Percentiles rank a stretch among this genome's conserved stretches.
Conservation (phyloP, 1,284 basidiomycete species). For the Fomitiporia mediterranea region DNA sequence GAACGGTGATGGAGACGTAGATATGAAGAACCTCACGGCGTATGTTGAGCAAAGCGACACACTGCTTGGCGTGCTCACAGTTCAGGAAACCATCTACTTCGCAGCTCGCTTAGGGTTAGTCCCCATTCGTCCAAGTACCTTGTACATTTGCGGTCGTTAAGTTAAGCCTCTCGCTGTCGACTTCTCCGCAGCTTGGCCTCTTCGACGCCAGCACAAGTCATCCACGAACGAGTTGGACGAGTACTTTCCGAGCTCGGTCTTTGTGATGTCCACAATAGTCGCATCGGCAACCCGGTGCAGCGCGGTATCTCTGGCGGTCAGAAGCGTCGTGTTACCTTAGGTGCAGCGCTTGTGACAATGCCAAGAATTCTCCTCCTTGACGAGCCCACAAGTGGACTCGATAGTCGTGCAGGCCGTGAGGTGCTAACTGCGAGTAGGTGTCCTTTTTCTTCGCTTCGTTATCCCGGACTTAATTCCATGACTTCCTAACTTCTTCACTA, state of each 20-base stretch:
- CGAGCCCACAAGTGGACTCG: conserved; percentile 59
- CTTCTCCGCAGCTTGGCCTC: conserved; percentile 44
- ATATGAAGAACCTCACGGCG: conserved; percentile 31
- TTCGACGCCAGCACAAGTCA: conserved; percentile 34
- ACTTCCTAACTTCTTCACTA: no score
- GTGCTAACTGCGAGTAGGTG: conserved; percentile 48
- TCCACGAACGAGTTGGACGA: conserved; percentile 47
- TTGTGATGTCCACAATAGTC: conserved; percentile 47
- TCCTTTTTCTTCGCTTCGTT: conserved; percentile 24
- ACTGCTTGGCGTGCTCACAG: conserved; percentile 55
- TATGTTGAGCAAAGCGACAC: conserved; percentile 65
- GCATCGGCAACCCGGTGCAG: conserved; percentile 53
- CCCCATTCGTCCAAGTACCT: neutral
- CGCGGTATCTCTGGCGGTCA: conserved; percentile 65
- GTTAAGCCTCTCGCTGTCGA: neutral
- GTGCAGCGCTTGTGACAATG: conserved; percentile 57
- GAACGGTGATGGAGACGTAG: conserved; percentile 19
- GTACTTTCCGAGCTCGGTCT: conserved; percentile 56
- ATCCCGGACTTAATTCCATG: no score
- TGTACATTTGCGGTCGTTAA: neutral
- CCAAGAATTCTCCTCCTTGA: conserved; percentile 61
- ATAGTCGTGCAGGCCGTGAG: conserved; percentile 55
- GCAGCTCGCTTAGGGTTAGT: conserved; percentile 50
- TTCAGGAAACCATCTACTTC: conserved; percentile 58
- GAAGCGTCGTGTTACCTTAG: conserved; percentile 60